phyloP scores from a whole-genome alignment of 768 basidiomycete genomes.

The Leccinellum luteum region DNA sequence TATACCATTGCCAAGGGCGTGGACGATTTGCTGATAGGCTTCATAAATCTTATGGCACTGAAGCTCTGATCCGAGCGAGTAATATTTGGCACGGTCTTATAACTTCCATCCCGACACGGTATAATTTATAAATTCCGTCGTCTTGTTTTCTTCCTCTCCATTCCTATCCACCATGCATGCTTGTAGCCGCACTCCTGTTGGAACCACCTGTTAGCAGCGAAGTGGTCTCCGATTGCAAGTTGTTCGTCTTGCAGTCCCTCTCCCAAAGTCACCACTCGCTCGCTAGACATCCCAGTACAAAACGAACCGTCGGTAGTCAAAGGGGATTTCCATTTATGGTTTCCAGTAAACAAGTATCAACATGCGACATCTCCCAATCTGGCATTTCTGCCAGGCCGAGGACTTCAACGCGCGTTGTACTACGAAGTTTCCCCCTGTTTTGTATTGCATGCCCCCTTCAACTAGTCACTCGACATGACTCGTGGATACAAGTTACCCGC shows the following conservation, averaged over 20 bases:
- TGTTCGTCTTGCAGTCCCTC: neutral
- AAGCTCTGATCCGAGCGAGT: conserved; percentile 7
- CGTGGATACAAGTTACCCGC: conserved; percentile 38
- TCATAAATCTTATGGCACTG: neutral
- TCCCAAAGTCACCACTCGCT: no score
- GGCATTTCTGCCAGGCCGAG: conserved; percentile 7
- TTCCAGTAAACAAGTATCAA: conserved; percentile 13
- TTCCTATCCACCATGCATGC: neutral
- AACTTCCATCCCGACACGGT: conserved; percentile 1
- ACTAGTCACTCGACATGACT: conserved; percentile 31
- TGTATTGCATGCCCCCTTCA: neutral
- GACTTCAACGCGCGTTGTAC: conserved; percentile 8
- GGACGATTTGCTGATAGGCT: neutral
- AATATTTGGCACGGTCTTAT: neutral
- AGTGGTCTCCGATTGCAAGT: neutral
- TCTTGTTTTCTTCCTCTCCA: neutral
- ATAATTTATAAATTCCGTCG: neutral
- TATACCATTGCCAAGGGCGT: neutral
- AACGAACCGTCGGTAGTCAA: neutral
- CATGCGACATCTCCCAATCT: conserved; percentile 15
- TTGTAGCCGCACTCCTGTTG: neutral
- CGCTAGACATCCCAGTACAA: neutral
- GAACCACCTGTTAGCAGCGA: neutral
- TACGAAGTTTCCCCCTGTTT: conserved; percentile 15
- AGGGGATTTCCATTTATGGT: conserved; percentile 14